Base-by-base conservation (phyloP, 129 eudicot species). In the Deinandra increscens region DNA sequence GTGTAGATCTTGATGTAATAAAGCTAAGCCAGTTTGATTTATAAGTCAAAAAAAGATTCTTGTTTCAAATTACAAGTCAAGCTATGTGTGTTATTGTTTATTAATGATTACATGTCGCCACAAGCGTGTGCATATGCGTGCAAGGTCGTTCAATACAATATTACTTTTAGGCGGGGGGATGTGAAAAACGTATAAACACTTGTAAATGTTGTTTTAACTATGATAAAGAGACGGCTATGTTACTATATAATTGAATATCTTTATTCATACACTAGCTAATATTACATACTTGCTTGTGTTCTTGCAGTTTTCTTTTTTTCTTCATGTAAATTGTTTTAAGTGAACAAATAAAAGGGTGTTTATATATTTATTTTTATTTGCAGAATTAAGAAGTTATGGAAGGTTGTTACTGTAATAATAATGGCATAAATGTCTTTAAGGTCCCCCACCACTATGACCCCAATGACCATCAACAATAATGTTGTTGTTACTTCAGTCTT, bases 401-500 rank as follows among this genome's bases (percentile, higher is more conserved):
- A 56, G 66, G 44, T 59, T 62, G 55, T 72, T 72, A 73, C 13
- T 53, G 70, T 65, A 59, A 76, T 20, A 68, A 69, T 60, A 60
- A 22, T 60, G 48, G 65, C 64, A 60, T 62, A 69, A 69, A 76
- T 69, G 64, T 60, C 58, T 43, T 50, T 5, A 77, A 51, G 81
- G 76, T 39, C 71, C 75, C 44, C 64, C 78, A 60, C 65, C 66
- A 69, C 70, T 60, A 48, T 38, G 69, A 45, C 78, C 56, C 56
- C 70, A 22, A 22, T 67, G 69, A 18, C 56, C 59, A 69, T 76
- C 66, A 19, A 62, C 76, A 69, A 69, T 60, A 61, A 69, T 76
- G 66, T 76, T 60, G 69, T 45, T 76, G 71, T 63, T 51, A 76
- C 63, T 60, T 69, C 71, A 69, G 81, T 69, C 76, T 63, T 76